These are phyloP conservation scores for Globisporangium abappressorium DNA, from an alignment of 352 stramenopile genomes.

Conservation along the genomic window DNA sequence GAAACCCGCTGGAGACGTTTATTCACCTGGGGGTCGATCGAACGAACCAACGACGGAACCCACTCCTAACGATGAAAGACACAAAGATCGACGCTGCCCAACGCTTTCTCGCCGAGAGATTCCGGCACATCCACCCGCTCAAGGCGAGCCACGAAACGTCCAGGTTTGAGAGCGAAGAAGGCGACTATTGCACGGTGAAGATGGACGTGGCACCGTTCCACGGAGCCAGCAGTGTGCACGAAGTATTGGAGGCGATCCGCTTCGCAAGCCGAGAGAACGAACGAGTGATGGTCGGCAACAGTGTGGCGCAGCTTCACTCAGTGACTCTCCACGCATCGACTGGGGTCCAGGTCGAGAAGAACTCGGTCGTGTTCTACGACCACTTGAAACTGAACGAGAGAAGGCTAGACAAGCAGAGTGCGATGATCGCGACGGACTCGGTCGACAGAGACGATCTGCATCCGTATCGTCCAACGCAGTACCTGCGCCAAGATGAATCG, in stretches of 20 bases:
- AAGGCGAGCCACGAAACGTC: slow-evolving; percentile 30
- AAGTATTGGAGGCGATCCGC: slow-evolving; percentile 21
- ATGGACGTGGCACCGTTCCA: slow-evolving; percentile 43
- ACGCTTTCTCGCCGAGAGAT: slow-evolving; percentile 28
- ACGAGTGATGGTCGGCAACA: too few species aligned
- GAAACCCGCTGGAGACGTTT: slow-evolving; percentile 36
- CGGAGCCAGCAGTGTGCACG: slow-evolving; percentile 23
- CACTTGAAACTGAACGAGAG: too few species aligned
- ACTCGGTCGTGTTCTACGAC: too few species aligned
- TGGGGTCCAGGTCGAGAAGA: too few species aligned
- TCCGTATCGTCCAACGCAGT: too few species aligned
- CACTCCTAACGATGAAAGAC: slow-evolving; percentile 29
- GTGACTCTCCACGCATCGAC: too few species aligned
- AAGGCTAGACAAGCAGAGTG: too few species aligned
- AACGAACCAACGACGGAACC: slow-evolving; percentile 26
- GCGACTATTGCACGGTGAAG: slow-evolving; percentile 26
- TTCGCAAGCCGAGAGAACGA: too few species aligned
- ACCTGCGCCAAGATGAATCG: too few species aligned
- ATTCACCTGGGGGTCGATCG: slow-evolving; percentile 36
- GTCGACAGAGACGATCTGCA: too few species aligned
- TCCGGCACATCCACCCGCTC: slow-evolving; percentile 28
- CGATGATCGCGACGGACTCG: too few species aligned
- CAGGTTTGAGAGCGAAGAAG: slow-evolving; percentile 27
- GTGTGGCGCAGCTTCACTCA: too few species aligned
- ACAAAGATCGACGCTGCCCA: slow-evolving; percentile 29